Evolutionary conservation across 352 stramenopile genomes (phyloP).

Genomic region (Pythium apleroticum): DNA sequence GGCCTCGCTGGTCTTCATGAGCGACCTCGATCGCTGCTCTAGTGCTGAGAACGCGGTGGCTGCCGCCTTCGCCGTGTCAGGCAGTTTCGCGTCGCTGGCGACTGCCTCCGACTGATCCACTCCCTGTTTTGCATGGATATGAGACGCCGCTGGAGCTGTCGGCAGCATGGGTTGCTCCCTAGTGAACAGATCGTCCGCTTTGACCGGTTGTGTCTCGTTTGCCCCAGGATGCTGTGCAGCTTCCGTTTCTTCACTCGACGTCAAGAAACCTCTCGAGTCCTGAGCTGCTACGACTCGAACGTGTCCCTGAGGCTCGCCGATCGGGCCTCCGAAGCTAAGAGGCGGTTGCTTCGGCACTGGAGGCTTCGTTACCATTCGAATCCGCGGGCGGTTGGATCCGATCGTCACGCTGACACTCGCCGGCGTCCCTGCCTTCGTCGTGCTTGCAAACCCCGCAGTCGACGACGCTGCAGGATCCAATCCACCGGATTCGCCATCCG

Average conservation of each 20-base stretch:
- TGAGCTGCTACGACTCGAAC: conserved; percentile 10
- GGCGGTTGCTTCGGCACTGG: conserved; percentile 46
- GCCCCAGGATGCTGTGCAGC: not conserved
- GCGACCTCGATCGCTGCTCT: conserved; percentile 8
- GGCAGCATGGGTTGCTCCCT: not conserved
- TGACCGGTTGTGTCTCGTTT: not conserved
- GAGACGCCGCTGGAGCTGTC: not conserved
- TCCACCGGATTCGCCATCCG: not conserved
- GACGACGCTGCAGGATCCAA: not conserved
- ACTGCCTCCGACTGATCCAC: not conserved
- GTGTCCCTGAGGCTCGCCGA: conserved; percentile 20
- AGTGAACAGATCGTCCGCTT: not conserved
- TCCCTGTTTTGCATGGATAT: not conserved
- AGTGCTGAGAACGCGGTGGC: conserved; percentile 1
- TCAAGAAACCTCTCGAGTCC: conserved; percentile 13
- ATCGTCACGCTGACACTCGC: conserved; percentile 30
- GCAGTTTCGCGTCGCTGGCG: not conserved
- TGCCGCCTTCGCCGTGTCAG: not conserved
- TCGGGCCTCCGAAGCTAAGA: not conserved
- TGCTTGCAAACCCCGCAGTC: not conserved
- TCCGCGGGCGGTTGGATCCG: conserved; percentile 51
- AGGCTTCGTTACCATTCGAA: conserved; percentile 50
- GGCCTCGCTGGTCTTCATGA: not conserved
- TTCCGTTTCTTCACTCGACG: not conserved
- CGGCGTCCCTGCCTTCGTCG: not conserved